Evolutionary conservation across 306 rosid species (phyloP).

Genomic region (Acacia acuminata): DNA sequence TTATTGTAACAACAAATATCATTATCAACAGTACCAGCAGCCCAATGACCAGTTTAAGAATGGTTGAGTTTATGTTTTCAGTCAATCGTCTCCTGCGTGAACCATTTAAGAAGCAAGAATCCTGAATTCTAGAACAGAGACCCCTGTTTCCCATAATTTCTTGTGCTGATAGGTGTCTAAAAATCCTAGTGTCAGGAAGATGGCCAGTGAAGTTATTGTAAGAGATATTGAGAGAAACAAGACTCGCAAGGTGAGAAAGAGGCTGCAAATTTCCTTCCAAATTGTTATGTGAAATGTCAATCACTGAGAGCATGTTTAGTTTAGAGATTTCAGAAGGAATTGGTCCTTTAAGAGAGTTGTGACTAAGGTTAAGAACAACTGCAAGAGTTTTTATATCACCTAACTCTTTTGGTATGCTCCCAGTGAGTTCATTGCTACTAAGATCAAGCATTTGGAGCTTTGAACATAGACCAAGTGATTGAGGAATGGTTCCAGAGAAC

Average conservation of each 20-base stretch:
- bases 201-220: constrained; percentile 52
- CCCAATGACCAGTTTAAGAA: constrained; percentile 54
- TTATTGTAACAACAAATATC: constrained; percentile 46
- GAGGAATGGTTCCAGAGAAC: constrained; percentile 57
- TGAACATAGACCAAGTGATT: constrained; percentile 52
- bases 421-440: constrained; percentile 55
- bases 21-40: constrained; percentile 50
- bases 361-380: constrained; percentile 60
- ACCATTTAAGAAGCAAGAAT: constrained; percentile 47
- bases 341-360: constrained; percentile 53
- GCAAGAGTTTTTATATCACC: constrained; percentile 48
- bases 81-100: constrained; percentile 19
- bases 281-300: constrained; percentile 63
- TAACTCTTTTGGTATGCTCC: constrained; percentile 51
- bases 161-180: constrained; percentile 46
- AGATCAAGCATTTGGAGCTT: constrained; percentile 66
- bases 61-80: constrained; percentile 32
- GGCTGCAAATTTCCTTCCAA: constrained; percentile 54
- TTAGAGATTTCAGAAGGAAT: constrained; percentile 58
- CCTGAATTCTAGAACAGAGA: constrained; percentile 43
- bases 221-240: constrained; percentile 59
- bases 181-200: constrained; percentile 59
- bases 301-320: constrained; percentile 49
- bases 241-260: constrained; percentile 51
- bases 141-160: constrained; percentile 55